Percentiles rank a stretch among this genome's conserved stretches.
phyloP scores from a whole-genome alignment of 2,329 filamentous ascomycete genomes.

The Fusarium xylarioides region DNA sequence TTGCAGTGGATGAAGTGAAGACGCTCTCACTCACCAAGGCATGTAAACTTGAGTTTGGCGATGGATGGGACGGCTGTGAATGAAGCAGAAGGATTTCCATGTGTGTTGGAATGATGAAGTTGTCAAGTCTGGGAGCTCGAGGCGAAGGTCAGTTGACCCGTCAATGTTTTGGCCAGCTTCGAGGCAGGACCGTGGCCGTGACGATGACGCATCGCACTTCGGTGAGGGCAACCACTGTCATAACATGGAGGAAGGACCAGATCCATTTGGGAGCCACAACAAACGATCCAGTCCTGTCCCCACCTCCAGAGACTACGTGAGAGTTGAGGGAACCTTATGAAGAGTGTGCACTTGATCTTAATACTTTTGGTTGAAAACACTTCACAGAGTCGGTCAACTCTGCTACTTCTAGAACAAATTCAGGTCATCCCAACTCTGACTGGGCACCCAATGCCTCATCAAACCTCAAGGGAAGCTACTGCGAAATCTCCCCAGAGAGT shows the following conservation, averaged over 20 bases:
- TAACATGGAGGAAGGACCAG: no score
- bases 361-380: neutral
- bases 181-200: neutral
- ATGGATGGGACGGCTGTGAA: neutral
- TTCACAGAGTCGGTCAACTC: fast-evolving
- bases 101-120: neutral
- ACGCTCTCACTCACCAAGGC: neutral
- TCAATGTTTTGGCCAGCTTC: no score
- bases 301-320: fast-evolving
- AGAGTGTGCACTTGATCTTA: neutral
- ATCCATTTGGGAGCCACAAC: neutral
- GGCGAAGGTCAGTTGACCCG: neutral
- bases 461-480: neutral
- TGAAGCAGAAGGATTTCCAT: neutral
- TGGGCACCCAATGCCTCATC: no score
- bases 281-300: no score
- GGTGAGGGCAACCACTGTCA: neutral
- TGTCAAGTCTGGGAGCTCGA: neutral
- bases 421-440: no score
- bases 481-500: fast-evolving
- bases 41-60: neutral
- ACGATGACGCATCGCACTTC: fast-evolving
- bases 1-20: neutral
- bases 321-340: neutral
- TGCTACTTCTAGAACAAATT: fast-evolving